Base-by-base conservation (phyloP, 2,329 filamentous ascomycete species). In the Sporothrix variecibatus region DNA sequence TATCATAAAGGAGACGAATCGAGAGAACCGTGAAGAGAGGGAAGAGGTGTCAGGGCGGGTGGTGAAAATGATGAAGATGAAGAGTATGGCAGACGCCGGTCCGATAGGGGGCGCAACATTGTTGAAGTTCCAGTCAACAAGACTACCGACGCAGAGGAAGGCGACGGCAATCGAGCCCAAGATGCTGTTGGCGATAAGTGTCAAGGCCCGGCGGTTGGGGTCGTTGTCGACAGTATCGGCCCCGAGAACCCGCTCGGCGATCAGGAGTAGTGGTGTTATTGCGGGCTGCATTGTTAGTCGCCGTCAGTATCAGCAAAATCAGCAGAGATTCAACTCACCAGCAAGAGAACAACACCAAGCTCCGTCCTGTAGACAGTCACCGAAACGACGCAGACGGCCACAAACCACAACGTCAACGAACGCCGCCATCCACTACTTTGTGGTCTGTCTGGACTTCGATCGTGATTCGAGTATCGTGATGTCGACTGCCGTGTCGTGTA, bases 81-180 rank as follows among this genome's bases (percentile, higher is more conserved):
- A 6, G 3, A 65, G 23, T 7, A 65, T 31, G 9, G 58, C 58
- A 8, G 31, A 20, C 9, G n/a, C n/a, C 3, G 71, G 71, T 5
- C 62, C 46, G 20, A 65, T 20, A 23, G 43, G 46, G 2, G 23
- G 28, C 8, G 60, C 43, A 0, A 40, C 12, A 46, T 43, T 46
- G 15, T 28, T 9, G 23, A 72, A 17, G 31, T 40, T 56, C 58
- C 71, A 65, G 46, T 65, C 60, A 8, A 67, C 71, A 28, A 72
- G 40, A 15, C 51, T 31, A 20, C 71, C 60, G 9, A 43, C 15
- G 26, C 23, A 28, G 2, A 68, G 12, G 15, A 68, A 6, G 40
- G 64, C 64, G 5, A 68, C 15, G 2, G 26, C 2, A 5, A 28
- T 5, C 6, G 60, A 26, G 34, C 60, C 60, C 60, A 8, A 40